These are phyloP conservation scores for Mycena olivaceomarginata DNA, from an alignment of 768 basidiomycete genomes.

Conservation along the genomic window DNA sequence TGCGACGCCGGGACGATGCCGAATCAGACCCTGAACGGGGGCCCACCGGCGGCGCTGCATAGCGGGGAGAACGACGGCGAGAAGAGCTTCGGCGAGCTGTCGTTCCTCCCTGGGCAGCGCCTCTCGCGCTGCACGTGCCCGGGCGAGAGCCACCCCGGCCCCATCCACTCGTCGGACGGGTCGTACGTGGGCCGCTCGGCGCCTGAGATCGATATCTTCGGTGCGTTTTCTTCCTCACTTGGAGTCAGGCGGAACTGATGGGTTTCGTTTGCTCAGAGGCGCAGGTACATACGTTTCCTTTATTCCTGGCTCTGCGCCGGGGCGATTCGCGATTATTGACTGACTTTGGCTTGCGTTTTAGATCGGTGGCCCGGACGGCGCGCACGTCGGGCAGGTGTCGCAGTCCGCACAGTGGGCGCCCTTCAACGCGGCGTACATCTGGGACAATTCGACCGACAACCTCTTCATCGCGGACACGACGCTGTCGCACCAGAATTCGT, in stretches of 20 bases:
- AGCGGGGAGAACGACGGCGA: conserved; percentile 67
- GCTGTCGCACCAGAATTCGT: conserved; percentile 62
- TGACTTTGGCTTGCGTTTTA: background rate
- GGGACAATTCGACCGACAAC: conserved; percentile 58
- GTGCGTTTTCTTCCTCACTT: background rate
- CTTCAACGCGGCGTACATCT: conserved; percentile 65
- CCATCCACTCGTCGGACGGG: conserved; percentile 63
- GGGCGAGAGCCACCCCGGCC: conserved; percentile 76
- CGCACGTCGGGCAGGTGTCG: conserved; percentile 59
- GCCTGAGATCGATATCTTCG: conserved; percentile 78
- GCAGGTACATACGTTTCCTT: conserved; percentile 59
- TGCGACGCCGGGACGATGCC: conserved; percentile 88
- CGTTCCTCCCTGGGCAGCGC: conserved; percentile 75
- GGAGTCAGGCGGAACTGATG: background rate
- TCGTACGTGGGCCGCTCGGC: conserved; percentile 71
- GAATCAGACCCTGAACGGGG: conserved; percentile 82
- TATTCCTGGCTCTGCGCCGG: background rate
- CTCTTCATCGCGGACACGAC: conserved; percentile 59
- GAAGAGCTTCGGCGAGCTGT: conserved; percentile 56
- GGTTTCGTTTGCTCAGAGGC: conserved; percentile 52
- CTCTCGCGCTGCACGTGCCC: conserved; percentile 76
- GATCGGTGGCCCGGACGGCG: conserved; percentile 46
- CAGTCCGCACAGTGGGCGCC: conserved; percentile 76
- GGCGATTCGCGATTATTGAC: background rate
- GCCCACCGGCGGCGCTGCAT: conserved; percentile 64